Evolutionary conservation across 805 yeast genomes (phyloP), one percentile per base, ranked within the genome.

Genomic region (Ogataea nitratoaversa): DNA sequence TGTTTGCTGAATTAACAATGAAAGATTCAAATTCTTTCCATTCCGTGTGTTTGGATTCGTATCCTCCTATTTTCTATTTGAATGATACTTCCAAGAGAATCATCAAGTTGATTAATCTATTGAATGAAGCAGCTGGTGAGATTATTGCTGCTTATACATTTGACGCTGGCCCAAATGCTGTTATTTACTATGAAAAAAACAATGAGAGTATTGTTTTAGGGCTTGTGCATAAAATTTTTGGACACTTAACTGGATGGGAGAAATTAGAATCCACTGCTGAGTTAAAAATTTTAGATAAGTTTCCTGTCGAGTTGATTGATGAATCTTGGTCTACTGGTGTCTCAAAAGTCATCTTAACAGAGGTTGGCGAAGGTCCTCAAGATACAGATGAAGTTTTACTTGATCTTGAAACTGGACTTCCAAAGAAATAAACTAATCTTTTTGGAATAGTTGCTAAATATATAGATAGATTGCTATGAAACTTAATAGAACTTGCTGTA

Each of bases 111-210:
- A 75, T 89, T 35, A 95, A 93, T 63, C 67, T 72, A 40, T 77
- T 93, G 60, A 93, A 93, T 59, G 81, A 74, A 48, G 50, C 61
- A 4, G 80, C 76, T 27, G 86, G 84, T 38, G 70, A 75, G 55
- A 73, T 74, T 11, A 73, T 91, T 40, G 99, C 96, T 11, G 98
- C 98, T 29, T 93, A 93, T 65, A 93, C 99, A 2, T 93, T 84
- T 58, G 99, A 93, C 64, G 99, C 99, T 24, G 99, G 99, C 59
- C 99, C 99, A 65, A 93, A 93, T 66, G 96, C 97, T 17, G 99
- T 93, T 33, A 76, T 93, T 46, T 93, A 93, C 68, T 93, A 93
- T 60, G 79, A 82, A 59, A 75, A 74, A 49, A 71, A 79, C 55
- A 77, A 91, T 64, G 96, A 89, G 65, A 53, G 66, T n/a, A 71